Conservation (phyloP, 352 stramenopile genomes). For the Pythium dissimile region DNA sequence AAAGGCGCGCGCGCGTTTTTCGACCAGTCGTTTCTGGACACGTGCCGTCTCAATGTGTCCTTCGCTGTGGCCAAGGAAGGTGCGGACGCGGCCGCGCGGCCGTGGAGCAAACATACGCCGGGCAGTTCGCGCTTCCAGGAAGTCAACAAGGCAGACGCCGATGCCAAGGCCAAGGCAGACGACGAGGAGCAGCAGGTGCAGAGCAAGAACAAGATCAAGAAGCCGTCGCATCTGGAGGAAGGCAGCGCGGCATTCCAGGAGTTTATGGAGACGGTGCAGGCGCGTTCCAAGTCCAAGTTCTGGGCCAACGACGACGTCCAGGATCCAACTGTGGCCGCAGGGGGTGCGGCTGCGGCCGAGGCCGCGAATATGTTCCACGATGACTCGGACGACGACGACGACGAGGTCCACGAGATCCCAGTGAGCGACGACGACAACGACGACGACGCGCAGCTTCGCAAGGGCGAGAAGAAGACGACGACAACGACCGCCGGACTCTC, state of each 20-base stretch:
- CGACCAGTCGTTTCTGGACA: constrained; percentile 90
- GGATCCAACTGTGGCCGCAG: constrained; percentile 25
- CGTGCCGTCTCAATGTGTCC: constrained; percentile 79
- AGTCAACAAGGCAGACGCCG: background rate
- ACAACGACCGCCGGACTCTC: constrained; percentile 45
- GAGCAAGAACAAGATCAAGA: constrained; percentile 30
- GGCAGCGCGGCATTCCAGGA: constrained; percentile 73
- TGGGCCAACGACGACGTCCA: constrained; percentile 90
- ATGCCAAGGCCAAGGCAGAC: constrained; percentile 11
- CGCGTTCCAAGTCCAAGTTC: constrained; percentile 85
- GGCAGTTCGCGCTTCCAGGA: constrained; percentile 64
- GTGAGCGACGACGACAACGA: constrained; percentile 30
- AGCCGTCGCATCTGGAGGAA: constrained; percentile 18
- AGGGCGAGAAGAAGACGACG: constrained; percentile 30
- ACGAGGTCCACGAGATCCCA: constrained; percentile 88
- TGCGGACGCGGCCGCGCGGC: constrained; percentile 60
- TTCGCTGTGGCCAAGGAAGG: constrained; percentile 65
- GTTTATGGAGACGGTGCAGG: constrained; percentile 90
- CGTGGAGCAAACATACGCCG: constrained; percentile 89
- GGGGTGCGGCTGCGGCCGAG: constrained; percentile 17
- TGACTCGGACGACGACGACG: constrained; percentile 38
- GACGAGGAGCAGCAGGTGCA: constrained; percentile 12
- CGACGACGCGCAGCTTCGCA: constrained; percentile 21
- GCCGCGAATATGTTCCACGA: constrained; percentile 23
- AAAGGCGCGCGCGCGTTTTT: constrained; percentile 62